A percentile compares a stretch with the other conserved stretches of the same genome.
Evolutionary conservation across 2,329 filamentous ascomycete species (phyloP).

Genomic region (Aspergillus eucalypticola): DNA sequence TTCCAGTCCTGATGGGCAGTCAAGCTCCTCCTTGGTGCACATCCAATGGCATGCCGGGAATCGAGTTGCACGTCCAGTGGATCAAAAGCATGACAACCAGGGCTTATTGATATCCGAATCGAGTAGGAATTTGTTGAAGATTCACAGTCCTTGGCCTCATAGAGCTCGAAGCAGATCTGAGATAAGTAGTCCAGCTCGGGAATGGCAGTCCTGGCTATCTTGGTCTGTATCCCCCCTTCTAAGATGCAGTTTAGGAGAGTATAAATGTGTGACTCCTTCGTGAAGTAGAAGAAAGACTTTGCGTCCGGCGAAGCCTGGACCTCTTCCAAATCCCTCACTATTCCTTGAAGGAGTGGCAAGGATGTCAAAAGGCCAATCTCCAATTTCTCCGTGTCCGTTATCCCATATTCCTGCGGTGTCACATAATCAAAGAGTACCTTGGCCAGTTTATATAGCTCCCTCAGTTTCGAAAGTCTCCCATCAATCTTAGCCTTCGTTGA

Average conservation of each 20-base stretch:
- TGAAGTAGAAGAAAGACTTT: constrained; percentile 98
- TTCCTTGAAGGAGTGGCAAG: constrained; percentile 89
- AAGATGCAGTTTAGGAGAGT: constrained; percentile 97
- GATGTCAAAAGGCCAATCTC: constrained; percentile 96
- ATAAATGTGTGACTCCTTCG: constrained; percentile 98
- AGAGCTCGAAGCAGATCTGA: constrained; percentile 97
- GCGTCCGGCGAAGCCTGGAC: constrained; percentile 92
- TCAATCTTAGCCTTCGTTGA: constrained; percentile 79
- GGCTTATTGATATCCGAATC: constrained; percentile 93
- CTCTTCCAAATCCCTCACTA: constrained; percentile 94
- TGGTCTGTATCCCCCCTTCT: constrained; percentile 93
- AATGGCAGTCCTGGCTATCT: constrained; percentile 92
- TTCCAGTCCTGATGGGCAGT: constrained; percentile 95
- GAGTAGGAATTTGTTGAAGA: constrained; percentile 84
- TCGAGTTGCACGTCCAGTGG: constrained; percentile 95
- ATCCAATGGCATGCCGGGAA: constrained; percentile 93
- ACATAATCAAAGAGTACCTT: constrained; percentile 98
- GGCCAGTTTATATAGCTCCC: constrained; percentile 88
- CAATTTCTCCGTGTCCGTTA: constrained; percentile 93
- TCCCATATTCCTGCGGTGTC: constrained; percentile 96
- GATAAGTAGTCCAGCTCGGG: constrained; percentile 96
- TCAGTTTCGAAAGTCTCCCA: constrained; percentile 79
- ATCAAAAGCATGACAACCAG: constrained; percentile 94
- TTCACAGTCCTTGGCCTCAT: constrained; percentile 84
- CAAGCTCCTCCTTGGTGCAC: constrained; percentile 82